These are phyloP conservation scores for Solanum clarkiae DNA, from an alignment of 257 asterid genomes.

Conservation along the genomic window DNA sequence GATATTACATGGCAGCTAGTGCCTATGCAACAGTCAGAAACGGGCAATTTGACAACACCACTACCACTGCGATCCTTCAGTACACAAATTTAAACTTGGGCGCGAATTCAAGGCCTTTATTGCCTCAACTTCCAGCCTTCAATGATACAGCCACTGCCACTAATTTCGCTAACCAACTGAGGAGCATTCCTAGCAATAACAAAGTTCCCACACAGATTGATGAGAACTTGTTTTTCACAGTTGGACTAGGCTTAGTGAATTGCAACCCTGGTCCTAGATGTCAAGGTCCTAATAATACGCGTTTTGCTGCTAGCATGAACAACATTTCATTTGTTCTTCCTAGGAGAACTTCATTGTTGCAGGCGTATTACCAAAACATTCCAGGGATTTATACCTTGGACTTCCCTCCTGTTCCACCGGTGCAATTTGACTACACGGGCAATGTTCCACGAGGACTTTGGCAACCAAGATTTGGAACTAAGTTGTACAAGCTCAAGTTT, in stretches of 20 bases:
- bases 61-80: slow-evolving; percentile 52
- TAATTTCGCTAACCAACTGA: slow-evolving; percentile 27
- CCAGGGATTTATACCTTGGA: slow-evolving; percentile 43
- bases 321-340: slow-evolving; percentile 45
- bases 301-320: slow-evolving; percentile 53
- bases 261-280: slow-evolving; percentile 51
- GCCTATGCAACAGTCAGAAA: slow-evolving; percentile 39
- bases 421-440: slow-evolving; percentile 48
- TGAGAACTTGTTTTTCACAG: slow-evolving; percentile 31
- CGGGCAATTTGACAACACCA: slow-evolving; percentile 51
- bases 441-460: slow-evolving; percentile 36
- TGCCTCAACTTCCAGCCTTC: slow-evolving; percentile 46
- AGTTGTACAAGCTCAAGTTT: slow-evolving; percentile 29
- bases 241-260: slow-evolving; percentile 43
- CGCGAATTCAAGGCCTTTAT: slow-evolving; percentile 2
- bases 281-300: slow-evolving; percentile 55
- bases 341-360: slow-evolving; percentile 24
- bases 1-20: slow-evolving; percentile 44
- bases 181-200: slow-evolving; percentile 9
- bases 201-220: slow-evolving; percentile 30
- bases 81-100: slow-evolving; percentile 16
- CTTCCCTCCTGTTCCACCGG: slow-evolving; percentile 44
- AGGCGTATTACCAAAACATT: slow-evolving; percentile 37
- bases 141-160: slow-evolving; percentile 38
- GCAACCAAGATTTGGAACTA: slow-evolving; percentile 41